Conservation (phyloP, 2,329 filamentous ascomycete genomes). For the Hymenoscyphus repandus region DNA sequence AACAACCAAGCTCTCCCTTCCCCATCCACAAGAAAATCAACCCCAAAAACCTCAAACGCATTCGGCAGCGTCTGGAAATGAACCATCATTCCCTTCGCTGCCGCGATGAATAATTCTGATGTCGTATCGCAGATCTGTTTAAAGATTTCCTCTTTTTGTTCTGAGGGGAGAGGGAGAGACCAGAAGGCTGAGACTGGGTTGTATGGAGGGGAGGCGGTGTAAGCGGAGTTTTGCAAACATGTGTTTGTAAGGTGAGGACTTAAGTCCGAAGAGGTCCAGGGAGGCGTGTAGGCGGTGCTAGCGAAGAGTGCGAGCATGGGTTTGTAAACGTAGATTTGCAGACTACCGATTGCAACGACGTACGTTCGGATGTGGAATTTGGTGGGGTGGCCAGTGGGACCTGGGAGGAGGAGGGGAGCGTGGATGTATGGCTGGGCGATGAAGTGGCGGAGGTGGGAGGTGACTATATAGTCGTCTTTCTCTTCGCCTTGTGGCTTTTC, state of each 20-base stretch:
- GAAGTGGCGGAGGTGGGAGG: constrained; percentile 91
- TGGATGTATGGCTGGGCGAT: constrained; percentile 93
- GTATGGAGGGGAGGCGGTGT: constrained; percentile 40
- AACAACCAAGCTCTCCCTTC: constrained; percentile 65
- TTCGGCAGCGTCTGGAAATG: constrained; percentile 90
- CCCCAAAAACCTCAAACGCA: constrained; percentile 85
- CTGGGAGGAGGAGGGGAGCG: constrained; percentile 69
- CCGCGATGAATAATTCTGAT: constrained; percentile 78
- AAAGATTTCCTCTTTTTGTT: constrained; percentile 55
- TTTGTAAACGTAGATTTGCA: constrained; percentile 80
- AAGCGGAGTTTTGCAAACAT: constrained; percentile 66
- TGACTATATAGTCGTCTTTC: constrained; percentile 58
- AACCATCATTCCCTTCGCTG: constrained; percentile 74
- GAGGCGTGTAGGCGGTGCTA: constrained; percentile 63
- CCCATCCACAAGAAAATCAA: constrained; percentile 81
- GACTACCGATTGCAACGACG: constrained; percentile 71
- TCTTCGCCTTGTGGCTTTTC: constrained; percentile 45
- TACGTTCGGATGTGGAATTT: constrained; percentile 97
- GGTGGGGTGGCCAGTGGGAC: constrained; percentile 43
- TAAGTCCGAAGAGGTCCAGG: constrained; percentile 51
- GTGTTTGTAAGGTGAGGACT: constrained; percentile 89
- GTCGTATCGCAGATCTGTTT: constrained; percentile 69
- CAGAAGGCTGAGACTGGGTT: constrained; percentile 69
- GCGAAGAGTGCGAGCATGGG: constrained; percentile 94
- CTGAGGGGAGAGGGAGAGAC: constrained; percentile 42